A percentile compares a stretch with the other conserved stretches of the same genome.
These are phyloP conservation scores for Pulicaria dysenterica DNA, from an alignment of 129 eudicot genomes.

Conservation along the genomic window DNA sequence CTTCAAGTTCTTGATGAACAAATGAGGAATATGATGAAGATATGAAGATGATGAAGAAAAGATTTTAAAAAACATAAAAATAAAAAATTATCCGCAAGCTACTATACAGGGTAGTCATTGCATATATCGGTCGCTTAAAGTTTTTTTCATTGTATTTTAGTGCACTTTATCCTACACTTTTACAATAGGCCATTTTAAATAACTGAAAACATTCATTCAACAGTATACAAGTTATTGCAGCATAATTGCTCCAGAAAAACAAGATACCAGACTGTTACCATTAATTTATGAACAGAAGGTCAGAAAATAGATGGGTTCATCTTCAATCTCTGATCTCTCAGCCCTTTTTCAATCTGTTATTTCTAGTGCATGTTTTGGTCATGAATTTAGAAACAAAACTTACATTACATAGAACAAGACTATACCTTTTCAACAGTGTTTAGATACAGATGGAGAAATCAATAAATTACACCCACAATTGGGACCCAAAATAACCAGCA, in stretches of 20 bases:
- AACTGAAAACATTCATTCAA: neutral
- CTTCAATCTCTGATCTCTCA: constrained; percentile 19
- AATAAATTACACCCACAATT: constrained; percentile 59
- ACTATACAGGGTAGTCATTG: too few species aligned
- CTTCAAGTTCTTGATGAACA: too few species aligned
- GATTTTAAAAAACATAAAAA: too few species aligned
- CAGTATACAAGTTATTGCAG: constrained; percentile 5
- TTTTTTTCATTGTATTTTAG: too few species aligned
- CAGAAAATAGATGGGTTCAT: constrained; percentile 8
- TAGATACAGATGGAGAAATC: constrained; percentile 47
- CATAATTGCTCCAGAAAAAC: neutral
- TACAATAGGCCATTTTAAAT: too few species aligned
- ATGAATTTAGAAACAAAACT: constrained; percentile 30
- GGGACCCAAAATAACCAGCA: constrained; percentile 33
- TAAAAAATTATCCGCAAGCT: too few species aligned
- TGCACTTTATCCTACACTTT: too few species aligned
- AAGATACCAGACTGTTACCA: neutral
- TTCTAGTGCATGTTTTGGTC: constrained; percentile 20
- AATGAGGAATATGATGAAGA: too few species aligned
- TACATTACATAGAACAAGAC: constrained; percentile 36
- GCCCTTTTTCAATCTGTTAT: constrained; percentile 14
- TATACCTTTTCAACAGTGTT: constrained; percentile 40
- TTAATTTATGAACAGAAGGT: constrained; percentile 19
- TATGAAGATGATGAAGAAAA: too few species aligned
- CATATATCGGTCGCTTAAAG: too few species aligned